Evolutionary conservation across 441 rosid genomes (phyloP).

Genomic region (Manihot esculenta): DNA sequence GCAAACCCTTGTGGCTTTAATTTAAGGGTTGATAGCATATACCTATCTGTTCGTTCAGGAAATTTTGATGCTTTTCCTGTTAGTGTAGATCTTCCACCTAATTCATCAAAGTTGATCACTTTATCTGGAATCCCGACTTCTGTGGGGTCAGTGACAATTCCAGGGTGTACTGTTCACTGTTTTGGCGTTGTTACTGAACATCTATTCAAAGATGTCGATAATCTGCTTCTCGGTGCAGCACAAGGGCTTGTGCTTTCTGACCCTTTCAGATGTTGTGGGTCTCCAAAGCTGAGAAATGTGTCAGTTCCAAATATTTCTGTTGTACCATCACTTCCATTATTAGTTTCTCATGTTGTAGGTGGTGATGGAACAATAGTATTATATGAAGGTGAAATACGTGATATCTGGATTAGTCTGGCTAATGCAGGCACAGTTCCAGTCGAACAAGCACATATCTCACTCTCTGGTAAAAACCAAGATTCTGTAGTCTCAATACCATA

Average conservation of each 20-base stretch:
- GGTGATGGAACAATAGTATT: conserved; percentile 90
- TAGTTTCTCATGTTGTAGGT: conserved; percentile 79
- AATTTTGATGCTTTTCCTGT: conserved; percentile 94
- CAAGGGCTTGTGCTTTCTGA: conserved; percentile 99
- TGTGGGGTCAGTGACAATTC: conserved; percentile 72
- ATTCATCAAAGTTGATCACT: conserved; percentile 89
- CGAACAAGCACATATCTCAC: conserved; percentile 87
- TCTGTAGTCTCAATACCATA: conserved; percentile 70
- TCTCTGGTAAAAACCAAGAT: conserved; percentile 95
- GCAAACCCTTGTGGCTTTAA: conserved; percentile 98
- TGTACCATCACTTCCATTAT: conserved; percentile 70
- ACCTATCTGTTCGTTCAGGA: conserved; percentile 78
- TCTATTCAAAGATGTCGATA: conserved; percentile 87
- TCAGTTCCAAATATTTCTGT: conserved; percentile 83
- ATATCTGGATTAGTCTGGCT: conserved; percentile 78
- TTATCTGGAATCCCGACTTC: conserved; percentile 93
- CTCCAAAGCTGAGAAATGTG: conserved; percentile 73
- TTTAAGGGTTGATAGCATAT: conserved; percentile 86
- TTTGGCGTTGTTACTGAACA: conserved; percentile 98
- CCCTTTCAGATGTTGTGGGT: conserved; percentile 94
- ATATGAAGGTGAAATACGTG: conserved; percentile 95
- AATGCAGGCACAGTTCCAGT: conserved; percentile 96
- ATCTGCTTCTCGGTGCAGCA: conserved; percentile 94
- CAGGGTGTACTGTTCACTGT: conserved; percentile 90
- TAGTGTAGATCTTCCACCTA: conserved; percentile 81